Conservation (phyloP, 73 alveolate genomes). For the Effrenium voratum region DNA sequence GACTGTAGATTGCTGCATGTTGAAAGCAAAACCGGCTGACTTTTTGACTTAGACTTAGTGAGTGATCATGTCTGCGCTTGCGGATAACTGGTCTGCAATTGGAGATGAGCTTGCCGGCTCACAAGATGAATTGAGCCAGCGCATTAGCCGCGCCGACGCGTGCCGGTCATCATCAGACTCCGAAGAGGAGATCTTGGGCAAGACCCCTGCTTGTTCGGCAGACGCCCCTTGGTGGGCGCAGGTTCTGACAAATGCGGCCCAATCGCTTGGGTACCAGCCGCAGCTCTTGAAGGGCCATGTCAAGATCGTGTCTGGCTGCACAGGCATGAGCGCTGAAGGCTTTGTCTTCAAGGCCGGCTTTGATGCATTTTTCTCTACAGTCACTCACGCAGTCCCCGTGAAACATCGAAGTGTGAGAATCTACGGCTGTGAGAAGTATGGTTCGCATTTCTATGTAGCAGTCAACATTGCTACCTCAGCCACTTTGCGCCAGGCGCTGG, state of each 20-base stretch:
- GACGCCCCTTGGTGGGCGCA: not conserved
- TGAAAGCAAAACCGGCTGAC: too few relatives aligned
- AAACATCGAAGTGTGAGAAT: too few relatives aligned
- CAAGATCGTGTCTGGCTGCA: conserved; percentile 12
- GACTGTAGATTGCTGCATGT: too few relatives aligned
- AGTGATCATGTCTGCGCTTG: too few relatives aligned
- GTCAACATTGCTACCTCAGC: not conserved
- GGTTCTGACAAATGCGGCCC: not conserved
- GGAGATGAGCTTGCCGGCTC: not conserved
- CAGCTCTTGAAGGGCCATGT: not conserved
- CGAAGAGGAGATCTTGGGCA: too few relatives aligned
- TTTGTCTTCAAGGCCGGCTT: not conserved
- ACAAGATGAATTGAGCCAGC: not conserved
- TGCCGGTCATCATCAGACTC: not conserved
- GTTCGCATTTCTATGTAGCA: too few relatives aligned
- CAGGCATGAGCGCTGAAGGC: conserved; percentile 6
- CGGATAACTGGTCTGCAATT: not conserved
- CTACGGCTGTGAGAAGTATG: too few relatives aligned
- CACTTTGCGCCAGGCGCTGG: not conserved
- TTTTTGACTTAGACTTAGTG: too few relatives aligned
- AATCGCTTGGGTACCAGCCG: not conserved
- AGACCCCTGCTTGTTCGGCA: not conserved
- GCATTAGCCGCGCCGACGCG: not conserved
- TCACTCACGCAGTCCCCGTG: too few relatives aligned
- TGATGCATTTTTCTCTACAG: too few relatives aligned